Conservation (phyloP, 192 early-diverging fungal genomes). For the Gamsiella multidivaricata region DNA sequence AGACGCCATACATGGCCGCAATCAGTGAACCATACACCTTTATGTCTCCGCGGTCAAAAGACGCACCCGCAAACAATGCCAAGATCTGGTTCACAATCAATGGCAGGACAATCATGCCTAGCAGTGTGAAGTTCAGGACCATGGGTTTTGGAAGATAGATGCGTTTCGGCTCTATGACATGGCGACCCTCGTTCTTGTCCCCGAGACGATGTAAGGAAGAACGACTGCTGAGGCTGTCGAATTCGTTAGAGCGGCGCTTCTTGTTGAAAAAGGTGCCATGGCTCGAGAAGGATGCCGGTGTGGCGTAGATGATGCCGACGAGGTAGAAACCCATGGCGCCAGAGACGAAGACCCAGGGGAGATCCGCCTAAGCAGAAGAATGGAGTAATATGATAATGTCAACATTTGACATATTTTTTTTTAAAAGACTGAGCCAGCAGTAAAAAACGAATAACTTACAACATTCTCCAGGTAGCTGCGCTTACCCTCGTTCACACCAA, state of each 20-base stretch:
- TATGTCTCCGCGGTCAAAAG: slow-evolving; percentile 24
- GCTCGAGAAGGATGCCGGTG: slow-evolving; percentile 43
- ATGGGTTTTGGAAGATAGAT: slow-evolving; percentile 40
- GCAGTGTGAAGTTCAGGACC: slow-evolving; percentile 30
- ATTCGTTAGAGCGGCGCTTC: slow-evolving; percentile 22
- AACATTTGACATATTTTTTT: not conserved
- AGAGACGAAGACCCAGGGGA: slow-evolving; percentile 49
- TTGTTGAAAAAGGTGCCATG: not conserved
- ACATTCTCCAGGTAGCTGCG: slow-evolving; percentile 45
- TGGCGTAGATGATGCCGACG: slow-evolving; percentile 52
- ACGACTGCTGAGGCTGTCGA: not conserved
- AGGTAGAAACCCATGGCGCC: slow-evolving; percentile 53
- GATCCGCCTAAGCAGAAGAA: slow-evolving; percentile 21
- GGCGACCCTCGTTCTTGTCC: not conserved
- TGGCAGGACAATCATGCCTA: slow-evolving; percentile 39
- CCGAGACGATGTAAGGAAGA: not conserved
- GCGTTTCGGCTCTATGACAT: slow-evolving; percentile 27
- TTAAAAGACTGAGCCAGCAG: not conserved
- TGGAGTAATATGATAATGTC: not conserved
- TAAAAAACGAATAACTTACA: slow-evolving; percentile 18
- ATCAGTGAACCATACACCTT: slow-evolving; percentile 13
- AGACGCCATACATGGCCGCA: slow-evolving; percentile 36
- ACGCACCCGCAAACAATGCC: slow-evolving; percentile 35
- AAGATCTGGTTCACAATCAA: slow-evolving; percentile 44
- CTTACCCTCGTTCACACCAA: slow-evolving; percentile 27